Conservation (phyloP, 192 early-diverging fungal genomes). For the Coemansia guatemalensis region DNA sequence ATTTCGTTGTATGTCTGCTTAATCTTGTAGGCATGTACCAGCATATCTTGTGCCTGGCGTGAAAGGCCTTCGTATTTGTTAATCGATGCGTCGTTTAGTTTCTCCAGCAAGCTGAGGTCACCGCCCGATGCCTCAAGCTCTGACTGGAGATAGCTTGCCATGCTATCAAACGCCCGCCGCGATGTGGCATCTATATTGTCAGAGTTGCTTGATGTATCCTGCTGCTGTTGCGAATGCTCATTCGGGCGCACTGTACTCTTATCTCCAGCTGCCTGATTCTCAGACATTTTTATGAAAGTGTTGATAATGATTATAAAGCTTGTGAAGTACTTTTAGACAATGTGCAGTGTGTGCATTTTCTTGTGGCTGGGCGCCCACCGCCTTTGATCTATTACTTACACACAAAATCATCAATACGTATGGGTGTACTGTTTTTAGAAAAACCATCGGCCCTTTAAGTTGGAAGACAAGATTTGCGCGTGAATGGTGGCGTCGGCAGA, state of each 20-base stretch:
- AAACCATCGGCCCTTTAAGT: too few relatives aligned
- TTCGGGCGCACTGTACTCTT: not conserved
- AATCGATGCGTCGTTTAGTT: conserved; percentile 51
- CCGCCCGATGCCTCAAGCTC: conserved; percentile 44
- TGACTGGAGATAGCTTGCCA: conserved; percentile 42
- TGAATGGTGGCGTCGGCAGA: too few relatives aligned
- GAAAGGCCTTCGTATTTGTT: conserved; percentile 49
- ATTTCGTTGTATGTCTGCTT: conserved; percentile 54
- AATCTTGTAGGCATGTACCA: conserved; percentile 51
- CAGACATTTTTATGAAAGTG: too few relatives aligned
- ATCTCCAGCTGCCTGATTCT: not conserved
- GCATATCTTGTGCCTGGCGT: conserved; percentile 53
- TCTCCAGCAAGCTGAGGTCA: conserved; percentile 39
- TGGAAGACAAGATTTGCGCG: too few relatives aligned
- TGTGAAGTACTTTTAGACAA: too few relatives aligned
- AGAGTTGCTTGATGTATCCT: not conserved
- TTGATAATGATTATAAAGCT: too few relatives aligned
- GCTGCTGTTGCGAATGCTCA: not conserved
- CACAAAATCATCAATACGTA: too few relatives aligned
- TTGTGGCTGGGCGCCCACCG: too few relatives aligned
- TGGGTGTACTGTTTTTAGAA: too few relatives aligned
- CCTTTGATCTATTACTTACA: too few relatives aligned
- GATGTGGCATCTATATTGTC: conserved; percentile 27
- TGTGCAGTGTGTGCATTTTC: too few relatives aligned
- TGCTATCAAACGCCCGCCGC: conserved; percentile 41